These are phyloP conservation scores for Xylariaceae sp. DNA, from an alignment of 2,329 filamentous ascomycete genomes.

Conservation along the genomic window DNA sequence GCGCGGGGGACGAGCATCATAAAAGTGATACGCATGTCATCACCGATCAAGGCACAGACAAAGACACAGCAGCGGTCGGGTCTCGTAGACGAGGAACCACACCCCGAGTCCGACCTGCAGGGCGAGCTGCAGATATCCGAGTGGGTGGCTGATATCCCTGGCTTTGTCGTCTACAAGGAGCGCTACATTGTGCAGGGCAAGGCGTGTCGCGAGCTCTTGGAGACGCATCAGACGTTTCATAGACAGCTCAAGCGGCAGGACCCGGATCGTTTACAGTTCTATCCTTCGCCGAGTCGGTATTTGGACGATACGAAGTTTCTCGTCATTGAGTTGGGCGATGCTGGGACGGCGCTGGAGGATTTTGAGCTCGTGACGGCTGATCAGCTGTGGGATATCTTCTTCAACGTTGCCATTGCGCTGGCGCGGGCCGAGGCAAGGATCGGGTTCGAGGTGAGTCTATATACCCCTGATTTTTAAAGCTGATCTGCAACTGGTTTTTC, in stretches of 20 bases:
- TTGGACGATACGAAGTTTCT: constrained; percentile 54
- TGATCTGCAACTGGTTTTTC: constrained; percentile 10
- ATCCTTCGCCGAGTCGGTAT: constrained; percentile 57
- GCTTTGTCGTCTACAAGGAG: constrained; percentile 62
- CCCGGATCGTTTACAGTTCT: constrained; percentile 53
- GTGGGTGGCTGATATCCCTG: constrained; percentile 57
- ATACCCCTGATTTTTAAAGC: constrained; percentile 28
- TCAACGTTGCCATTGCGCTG: constrained; percentile 55
- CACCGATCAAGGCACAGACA: constrained; percentile 53
- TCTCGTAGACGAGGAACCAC: constrained; percentile 55
- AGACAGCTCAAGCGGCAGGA: constrained; percentile 50
- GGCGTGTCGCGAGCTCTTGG: constrained; percentile 47
- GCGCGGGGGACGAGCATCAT: constrained; percentile 57
- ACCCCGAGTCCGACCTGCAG: constrained; percentile 48
- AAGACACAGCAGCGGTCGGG: constrained; percentile 50
- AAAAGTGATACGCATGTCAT: constrained; percentile 57
- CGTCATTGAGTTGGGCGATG: constrained; percentile 59
- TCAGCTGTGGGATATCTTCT: constrained; percentile 59
- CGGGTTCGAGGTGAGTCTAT: constrained; percentile 51
- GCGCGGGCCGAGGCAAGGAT: constrained; percentile 54
- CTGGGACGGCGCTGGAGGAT: constrained; percentile 55
- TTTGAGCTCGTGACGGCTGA: constrained; percentile 44
- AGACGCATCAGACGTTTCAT: constrained; percentile 57
- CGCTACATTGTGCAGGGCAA: constrained; percentile 55
- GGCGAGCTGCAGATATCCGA: constrained; percentile 60